Evolutionary conservation across 768 basidiomycete species (phyloP).

Genomic region (Exidia glandulosa): DNA sequence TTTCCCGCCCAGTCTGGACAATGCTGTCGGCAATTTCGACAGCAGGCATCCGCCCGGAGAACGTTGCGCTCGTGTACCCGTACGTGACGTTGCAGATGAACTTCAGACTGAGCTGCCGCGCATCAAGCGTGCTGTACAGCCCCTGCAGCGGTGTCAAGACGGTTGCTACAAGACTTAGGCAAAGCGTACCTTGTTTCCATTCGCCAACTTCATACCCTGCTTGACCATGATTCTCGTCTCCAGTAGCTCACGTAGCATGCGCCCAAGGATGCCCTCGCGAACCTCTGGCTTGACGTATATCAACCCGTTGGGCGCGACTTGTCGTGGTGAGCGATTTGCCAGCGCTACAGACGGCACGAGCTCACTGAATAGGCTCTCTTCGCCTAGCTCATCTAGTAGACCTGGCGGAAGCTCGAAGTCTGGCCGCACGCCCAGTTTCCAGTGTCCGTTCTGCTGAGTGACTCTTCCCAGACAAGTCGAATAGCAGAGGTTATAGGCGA

Average conservation of each 20-base stretch:
- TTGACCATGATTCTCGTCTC: slow-evolving; percentile 98
- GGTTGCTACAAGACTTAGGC: slow-evolving; percentile 4
- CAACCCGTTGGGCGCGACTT: slow-evolving; percentile 92
- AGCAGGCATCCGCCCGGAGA: slow-evolving; percentile 94
- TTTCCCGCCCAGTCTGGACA: slow-evolving; percentile 92
- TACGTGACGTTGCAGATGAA: slow-evolving; percentile 93
- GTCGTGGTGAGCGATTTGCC: not conserved
- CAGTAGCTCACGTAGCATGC: slow-evolving; percentile 87
- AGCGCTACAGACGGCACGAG: not conserved
- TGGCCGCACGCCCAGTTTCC: slow-evolving; percentile 72
- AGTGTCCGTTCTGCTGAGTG: slow-evolving; percentile 72
- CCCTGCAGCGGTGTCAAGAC: slow-evolving; percentile 32
- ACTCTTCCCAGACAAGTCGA: slow-evolving; percentile 92
- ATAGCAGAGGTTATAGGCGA: slow-evolving; percentile 95
- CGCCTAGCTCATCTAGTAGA: slow-evolving; percentile 54
- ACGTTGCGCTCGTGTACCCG: slow-evolving; percentile 90
- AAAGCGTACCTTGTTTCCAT: slow-evolving; percentile 55
- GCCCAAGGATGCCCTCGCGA: slow-evolving; percentile 71
- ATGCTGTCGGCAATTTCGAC: slow-evolving; percentile 98
- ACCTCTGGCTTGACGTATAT: slow-evolving; percentile 83
- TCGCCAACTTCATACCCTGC: slow-evolving; percentile 80
- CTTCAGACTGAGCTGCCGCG: slow-evolving; percentile 86
- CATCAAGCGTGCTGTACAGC: slow-evolving; percentile 67
- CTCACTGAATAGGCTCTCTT: slow-evolving; percentile 37
- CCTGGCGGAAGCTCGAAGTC: slow-evolving; percentile 60